Conservation (phyloP, 2,329 filamentous ascomycete species). For the Eutypella sp. region DNA sequence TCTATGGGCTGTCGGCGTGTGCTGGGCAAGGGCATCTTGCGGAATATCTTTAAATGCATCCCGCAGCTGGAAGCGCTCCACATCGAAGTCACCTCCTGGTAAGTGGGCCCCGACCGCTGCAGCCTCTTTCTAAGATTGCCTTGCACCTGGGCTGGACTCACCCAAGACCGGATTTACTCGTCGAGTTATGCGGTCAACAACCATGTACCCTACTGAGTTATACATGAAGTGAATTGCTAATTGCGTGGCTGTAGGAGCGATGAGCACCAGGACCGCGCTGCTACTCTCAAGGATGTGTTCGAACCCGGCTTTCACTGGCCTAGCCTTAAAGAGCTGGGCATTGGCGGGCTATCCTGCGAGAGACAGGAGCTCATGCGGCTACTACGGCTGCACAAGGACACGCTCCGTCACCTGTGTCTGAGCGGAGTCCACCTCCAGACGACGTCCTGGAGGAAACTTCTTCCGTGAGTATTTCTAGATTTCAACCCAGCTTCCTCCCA, state of each 20-base stretch:
- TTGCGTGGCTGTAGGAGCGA: too few species aligned
- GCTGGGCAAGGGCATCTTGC: slow-evolving; percentile 15
- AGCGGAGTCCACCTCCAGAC: slow-evolving; percentile 14
- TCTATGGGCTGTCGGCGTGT: slow-evolving; percentile 11
- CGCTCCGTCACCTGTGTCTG: slow-evolving; percentile 19
- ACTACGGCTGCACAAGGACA: slow-evolving; percentile 19
- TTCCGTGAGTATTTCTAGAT: slow-evolving; percentile 12
- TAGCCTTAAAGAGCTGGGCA: slow-evolving; percentile 15
- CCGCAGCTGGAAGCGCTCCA: slow-evolving; percentile 15
- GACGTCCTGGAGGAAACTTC: slow-evolving; percentile 21
- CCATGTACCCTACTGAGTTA: too few species aligned
- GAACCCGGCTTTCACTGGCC: slow-evolving; percentile 19
- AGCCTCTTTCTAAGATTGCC: too few species aligned
- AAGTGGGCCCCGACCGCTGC: too few species aligned
- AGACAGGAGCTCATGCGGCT: slow-evolving; percentile 18
- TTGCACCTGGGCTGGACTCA: too few species aligned
- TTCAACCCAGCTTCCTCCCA: background rate
- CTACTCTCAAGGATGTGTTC: slow-evolving; percentile 15
- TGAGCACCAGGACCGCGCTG: slow-evolving; percentile 7
- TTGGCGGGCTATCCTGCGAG: slow-evolving; percentile 18
- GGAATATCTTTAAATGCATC: slow-evolving; percentile 19
- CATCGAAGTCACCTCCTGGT: slow-evolving; percentile 14
- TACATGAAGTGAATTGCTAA: too few species aligned
- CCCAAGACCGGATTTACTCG: too few species aligned
- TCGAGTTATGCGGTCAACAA: too few species aligned